A percentile compares a stretch with the other conserved stretches of the same genome.
phyloP scores from a whole-genome alignment of 345 rosid species.

The Eutrema yunnanense region DNA sequence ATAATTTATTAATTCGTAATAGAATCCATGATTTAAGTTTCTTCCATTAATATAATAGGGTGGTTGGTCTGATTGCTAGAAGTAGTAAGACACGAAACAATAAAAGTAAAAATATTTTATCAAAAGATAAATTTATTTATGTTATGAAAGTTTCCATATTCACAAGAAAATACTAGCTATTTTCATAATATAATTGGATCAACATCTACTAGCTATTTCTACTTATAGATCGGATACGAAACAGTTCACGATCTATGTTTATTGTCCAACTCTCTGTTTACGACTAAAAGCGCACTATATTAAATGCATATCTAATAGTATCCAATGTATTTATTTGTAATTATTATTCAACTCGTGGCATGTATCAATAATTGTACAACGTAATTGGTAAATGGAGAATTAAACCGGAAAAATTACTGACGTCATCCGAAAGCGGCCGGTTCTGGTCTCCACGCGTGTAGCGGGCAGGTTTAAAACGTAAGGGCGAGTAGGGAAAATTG shows the following conservation, averaged over 20 bases:
- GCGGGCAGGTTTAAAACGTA: background rate
- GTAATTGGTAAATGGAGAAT: background rate
- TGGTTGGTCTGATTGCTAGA: too few relatives aligned
- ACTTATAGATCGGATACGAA: background rate
- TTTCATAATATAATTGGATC: too few relatives aligned
- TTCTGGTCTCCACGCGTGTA: conserved; percentile 22
- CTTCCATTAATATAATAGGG: too few relatives aligned
- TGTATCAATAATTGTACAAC: background rate
- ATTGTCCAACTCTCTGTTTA: background rate
- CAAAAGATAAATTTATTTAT: too few relatives aligned
- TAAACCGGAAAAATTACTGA: conserved; percentile 11
- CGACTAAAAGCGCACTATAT: background rate
- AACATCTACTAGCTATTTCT: background rate
- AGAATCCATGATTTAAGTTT: too few relatives aligned
- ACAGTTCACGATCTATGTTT: background rate
- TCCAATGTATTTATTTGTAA: background rate
- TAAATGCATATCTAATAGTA: conserved; percentile 1
- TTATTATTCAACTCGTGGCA: background rate
- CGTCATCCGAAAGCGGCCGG: conserved; percentile 19
- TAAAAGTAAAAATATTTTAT: too few relatives aligned
- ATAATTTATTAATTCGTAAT: too few relatives aligned
- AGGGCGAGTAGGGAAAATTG: background rate
- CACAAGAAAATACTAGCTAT: too few relatives aligned
- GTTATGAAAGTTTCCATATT: too few relatives aligned
- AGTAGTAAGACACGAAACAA: too few relatives aligned